Evolutionary conservation across 192 early-diverging fungal species (phyloP), one percentile per base, ranked within the genome.

Genomic region (Dispira simplex): DNA sequence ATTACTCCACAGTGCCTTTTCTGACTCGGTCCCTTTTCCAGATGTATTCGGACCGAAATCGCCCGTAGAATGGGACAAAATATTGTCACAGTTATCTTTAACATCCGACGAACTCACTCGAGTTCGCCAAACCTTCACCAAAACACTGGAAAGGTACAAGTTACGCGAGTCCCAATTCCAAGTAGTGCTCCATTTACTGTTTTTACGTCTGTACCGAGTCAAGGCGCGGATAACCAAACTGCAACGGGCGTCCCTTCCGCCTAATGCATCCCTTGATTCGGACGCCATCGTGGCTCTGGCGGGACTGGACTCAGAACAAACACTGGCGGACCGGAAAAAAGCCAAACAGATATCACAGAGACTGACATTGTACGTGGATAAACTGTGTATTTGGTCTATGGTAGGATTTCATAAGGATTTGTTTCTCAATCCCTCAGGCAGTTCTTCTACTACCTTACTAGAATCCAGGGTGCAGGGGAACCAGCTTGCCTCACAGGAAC

Each of bases 371-470:
- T 62, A 62, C 44, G 43, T 62, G 12, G 59, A 62, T 45, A 62
- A 62, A 18, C 28, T 62, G 3, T 62, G 59, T n/a, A 62, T 62
- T 21, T 62, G 59, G 59, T 62, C 59, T 44, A 62, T 62, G 59
- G 59, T 62, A 6, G 59, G 59, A 8, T 46, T 32, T 21, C 59
- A 62, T 20, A 46, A 39, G n/a, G 59, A 62, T 25, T 45, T 62
- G n/a, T 46, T 62, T 20, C 14, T 44, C n/a, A 21, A 45, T 45
- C 39, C 43, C 6, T 5, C 59, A 8, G 59, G 59, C 16, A 18
- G 12, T 18, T 39, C 26, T 12, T 14, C 27, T 9, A 2, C 25
- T 43, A 8, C 56, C 27, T 26, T 26, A 53, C 26, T 18, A 3
- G 21, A 20, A n/a, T 11, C 21, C 51, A 25, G 1, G 18, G 2